Conservation (phyloP, 768 basidiomycete species). For the Kwoniella sp. region DNA sequence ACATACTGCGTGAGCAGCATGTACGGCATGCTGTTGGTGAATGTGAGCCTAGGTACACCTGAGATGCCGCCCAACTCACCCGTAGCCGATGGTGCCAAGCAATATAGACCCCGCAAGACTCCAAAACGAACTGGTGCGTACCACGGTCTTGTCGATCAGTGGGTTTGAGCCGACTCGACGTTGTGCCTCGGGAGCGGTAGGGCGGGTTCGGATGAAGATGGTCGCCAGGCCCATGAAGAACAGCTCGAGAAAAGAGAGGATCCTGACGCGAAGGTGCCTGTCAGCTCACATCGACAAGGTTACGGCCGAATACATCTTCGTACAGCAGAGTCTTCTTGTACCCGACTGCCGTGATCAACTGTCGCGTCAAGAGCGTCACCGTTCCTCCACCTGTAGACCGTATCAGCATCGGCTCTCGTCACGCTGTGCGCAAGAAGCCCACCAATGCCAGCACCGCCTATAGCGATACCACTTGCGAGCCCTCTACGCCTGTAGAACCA, state of each 20-base stretch:
- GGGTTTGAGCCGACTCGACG: conserved; percentile 17
- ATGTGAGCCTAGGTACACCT: too few species aligned
- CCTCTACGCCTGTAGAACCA: conserved; percentile 43
- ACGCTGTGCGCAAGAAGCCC: not conserved
- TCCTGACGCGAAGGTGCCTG: conserved; percentile 10
- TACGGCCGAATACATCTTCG: conserved; percentile 4
- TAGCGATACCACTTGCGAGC: conserved; percentile 37
- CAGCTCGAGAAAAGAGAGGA: conserved; percentile 28
- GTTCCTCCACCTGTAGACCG: conserved; percentile 26
- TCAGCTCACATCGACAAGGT: not conserved
- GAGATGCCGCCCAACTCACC: too few species aligned
- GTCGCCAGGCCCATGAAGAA: conserved; percentile 12
- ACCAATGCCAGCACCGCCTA: conserved; percentile 39
- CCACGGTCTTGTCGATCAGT: conserved; percentile 23
- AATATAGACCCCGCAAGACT: conserved; percentile 18
- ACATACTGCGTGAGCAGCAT: conserved; percentile 7
- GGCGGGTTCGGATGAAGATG: conserved; percentile 23
- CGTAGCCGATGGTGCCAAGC: conserved; percentile 27
- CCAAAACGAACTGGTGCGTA: conserved; percentile 26
- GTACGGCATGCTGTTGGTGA: conserved; percentile 5
- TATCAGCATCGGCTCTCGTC: not conserved
- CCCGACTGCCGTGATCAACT: conserved; percentile 27
- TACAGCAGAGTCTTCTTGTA: conserved; percentile 38
- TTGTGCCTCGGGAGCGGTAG: conserved; percentile 29
- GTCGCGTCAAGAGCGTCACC: conserved; percentile 26